phyloP scores from a whole-genome alignment of 768 basidiomycete genomes.

The Suillus tomentosus region DNA sequence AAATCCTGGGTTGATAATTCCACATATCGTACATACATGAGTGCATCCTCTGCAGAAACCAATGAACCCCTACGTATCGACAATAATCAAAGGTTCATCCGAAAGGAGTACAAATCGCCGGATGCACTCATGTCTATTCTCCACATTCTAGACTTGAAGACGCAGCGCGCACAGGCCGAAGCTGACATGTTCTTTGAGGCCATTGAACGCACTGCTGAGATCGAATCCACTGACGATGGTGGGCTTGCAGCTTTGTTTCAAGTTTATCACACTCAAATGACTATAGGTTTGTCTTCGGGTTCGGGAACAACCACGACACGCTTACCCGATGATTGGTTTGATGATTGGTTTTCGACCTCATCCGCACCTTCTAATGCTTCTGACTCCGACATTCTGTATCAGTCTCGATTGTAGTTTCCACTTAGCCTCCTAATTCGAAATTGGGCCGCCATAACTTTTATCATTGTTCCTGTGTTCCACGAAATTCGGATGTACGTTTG shows the following conservation, averaged over 20 bases:
- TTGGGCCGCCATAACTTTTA: not conserved
- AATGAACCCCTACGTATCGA: not conserved
- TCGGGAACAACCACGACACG: not conserved
- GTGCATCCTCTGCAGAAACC: not conserved
- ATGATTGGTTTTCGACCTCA: not conserved
- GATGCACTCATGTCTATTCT: not conserved
- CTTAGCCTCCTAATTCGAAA: not conserved
- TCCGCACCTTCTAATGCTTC: not conserved
- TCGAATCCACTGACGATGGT: too few species aligned
- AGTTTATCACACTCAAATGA: not conserved
- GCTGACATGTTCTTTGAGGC: too few species aligned
- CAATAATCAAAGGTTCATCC: not conserved
- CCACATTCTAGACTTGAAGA: not conserved
- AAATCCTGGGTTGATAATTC: not conserved
- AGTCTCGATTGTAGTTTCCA: not conserved
- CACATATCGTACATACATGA: not conserved
- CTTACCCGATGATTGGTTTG: not conserved
- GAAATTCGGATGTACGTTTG: not conserved
- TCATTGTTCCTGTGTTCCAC: not conserved
- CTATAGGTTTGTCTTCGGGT: not conserved
- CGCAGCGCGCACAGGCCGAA: not conserved
- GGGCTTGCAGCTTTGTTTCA: slow-evolving; percentile 6
- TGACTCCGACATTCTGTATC: not conserved
- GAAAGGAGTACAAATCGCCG: not conserved
- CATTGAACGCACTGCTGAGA: too few species aligned